Evolutionary conservation across 2,329 filamentous ascomycete genomes (phyloP).

Genomic region (Pseudogymnoascus sp.): DNA sequence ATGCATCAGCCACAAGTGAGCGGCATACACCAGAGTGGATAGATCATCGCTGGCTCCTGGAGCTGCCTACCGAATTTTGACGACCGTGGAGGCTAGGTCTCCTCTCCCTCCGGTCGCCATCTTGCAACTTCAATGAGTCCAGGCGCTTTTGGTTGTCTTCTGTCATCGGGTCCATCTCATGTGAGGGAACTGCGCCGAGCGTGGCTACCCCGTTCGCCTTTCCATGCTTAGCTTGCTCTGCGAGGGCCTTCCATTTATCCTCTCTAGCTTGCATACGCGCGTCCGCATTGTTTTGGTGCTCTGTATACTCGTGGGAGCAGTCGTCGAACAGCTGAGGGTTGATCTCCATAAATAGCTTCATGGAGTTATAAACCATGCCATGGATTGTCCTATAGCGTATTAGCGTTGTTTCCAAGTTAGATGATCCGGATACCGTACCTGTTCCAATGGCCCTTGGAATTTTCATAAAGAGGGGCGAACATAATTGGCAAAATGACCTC

Average conservation of each 20-base stretch:
- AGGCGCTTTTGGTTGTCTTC: constrained; percentile 81
- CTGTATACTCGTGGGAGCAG: constrained; percentile 95
- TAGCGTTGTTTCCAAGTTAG: constrained; percentile 21
- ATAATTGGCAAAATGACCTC: constrained; percentile 98
- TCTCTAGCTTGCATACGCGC: constrained; percentile 73
- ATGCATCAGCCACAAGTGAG: neutral
- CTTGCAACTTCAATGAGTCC: constrained; percentile 83
- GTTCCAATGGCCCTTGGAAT: constrained; percentile 99
- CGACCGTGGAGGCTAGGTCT: constrained; percentile 48
- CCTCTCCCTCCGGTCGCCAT: constrained; percentile 55
- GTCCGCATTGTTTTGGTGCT: constrained; percentile 88
- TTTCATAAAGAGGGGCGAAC: constrained; percentile 97
- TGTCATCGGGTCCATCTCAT: constrained; percentile 66
- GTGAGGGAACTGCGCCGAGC: constrained; percentile 34
- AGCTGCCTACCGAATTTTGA: constrained; percentile 46
- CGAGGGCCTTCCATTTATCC: constrained; percentile 80
- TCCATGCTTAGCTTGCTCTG: constrained; percentile 67
- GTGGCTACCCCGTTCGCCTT: constrained; percentile 38
- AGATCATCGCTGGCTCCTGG: constrained; percentile 30
- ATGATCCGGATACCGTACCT: constrained; percentile 49
- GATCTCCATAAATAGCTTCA: constrained; percentile 99
- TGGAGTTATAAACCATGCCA: constrained; percentile 99
- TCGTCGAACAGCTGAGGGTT: constrained; percentile 98
- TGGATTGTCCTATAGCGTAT: constrained; percentile 72
- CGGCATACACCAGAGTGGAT: neutral